Base-by-base conservation (phyloP, 352 stramenopile genomes). In the Phytophthora pisi region DNA sequence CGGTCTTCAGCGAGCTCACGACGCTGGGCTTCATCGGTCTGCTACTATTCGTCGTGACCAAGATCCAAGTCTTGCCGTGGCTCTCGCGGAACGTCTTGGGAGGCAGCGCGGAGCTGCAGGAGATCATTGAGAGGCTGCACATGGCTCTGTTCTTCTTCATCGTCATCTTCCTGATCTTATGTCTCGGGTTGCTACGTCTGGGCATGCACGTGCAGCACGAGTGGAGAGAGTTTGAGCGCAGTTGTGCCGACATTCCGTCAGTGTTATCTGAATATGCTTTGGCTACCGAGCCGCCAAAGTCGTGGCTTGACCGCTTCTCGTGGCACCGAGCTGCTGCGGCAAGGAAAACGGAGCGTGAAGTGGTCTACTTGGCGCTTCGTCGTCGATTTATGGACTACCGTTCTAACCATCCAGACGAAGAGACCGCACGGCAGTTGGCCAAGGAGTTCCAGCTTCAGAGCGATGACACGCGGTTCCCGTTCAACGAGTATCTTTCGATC, bases 131-230 rank as follows among this genome's bases (percentile, higher is more conserved):
- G 45, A 67, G 78, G 63, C 72, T 93, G n/a, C 84, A 93, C 54
- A 90, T 93, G 82, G 82, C 75, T 4, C 70, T 93, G n/a, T 93
- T 93, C 65, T 78, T 91, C 57, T 93, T 93, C 68, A 86, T 93
- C 53, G 61, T 91, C 66, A 90, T 91, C 67, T 93, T 93, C 66
- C 73, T 93, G 31, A 72, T 90, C 31, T 73, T 93, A 15, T 91
- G 85, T 66, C 75, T 78, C 15, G 77, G 67, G 2, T 63, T 91
- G 30, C 74, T 93, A 34, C 80, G 78, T n/a, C 75, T 91, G n/a
- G 82, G 85, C 7, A 79, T 81, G 53, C 36, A 79, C 46, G 82
- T 88, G 43, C 85, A 93, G 58, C 69, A 78, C 45, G 82, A 93
- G 54, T 91, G 84, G 80, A 74, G 82, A 16, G 85, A 90, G 59